Conservation (phyloP, 2,329 filamentous ascomycete genomes). For the Nakataea oryzae region DNA sequence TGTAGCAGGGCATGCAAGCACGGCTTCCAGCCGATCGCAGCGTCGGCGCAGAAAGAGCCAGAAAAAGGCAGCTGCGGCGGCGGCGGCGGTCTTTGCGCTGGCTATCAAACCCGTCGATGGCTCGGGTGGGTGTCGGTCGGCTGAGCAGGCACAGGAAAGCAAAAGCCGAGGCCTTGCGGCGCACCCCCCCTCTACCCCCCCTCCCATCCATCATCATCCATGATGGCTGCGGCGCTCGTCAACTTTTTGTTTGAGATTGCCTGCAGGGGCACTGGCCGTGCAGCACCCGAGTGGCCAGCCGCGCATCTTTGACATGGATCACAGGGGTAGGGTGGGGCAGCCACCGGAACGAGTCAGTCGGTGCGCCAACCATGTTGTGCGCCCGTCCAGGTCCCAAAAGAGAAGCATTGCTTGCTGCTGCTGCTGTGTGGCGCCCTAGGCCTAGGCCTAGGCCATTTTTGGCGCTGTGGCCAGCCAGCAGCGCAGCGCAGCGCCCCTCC, state of each 20-base stretch:
- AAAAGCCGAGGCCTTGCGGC: background rate
- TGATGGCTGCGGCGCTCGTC: background rate
- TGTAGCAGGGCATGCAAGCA: no score
- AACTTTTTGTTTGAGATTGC: constrained; percentile 1
- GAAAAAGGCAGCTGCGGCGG: no score
- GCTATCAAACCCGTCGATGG: no score
- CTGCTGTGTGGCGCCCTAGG: background rate
- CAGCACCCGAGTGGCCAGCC: background rate
- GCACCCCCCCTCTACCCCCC: background rate
- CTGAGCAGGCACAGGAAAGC: background rate
- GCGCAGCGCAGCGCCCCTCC: no score
- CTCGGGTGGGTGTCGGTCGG: no score
- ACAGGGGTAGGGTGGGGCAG: background rate
- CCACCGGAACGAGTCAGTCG: background rate
- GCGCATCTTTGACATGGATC: background rate
- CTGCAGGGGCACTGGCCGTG: background rate
- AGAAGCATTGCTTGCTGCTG: background rate
- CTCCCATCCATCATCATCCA: no score
- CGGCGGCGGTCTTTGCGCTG: no score
- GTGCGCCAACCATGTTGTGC: background rate
- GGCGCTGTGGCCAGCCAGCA: background rate
- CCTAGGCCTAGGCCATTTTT: background rate
- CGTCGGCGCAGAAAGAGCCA: no score
- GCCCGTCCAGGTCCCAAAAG: background rate
- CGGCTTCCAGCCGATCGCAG: no score